Evolutionary conservation across 2,329 filamentous ascomycete species (phyloP), one percentile per base, ranked within the genome.

Genomic region (Pseudocercospora fuligena): DNA sequence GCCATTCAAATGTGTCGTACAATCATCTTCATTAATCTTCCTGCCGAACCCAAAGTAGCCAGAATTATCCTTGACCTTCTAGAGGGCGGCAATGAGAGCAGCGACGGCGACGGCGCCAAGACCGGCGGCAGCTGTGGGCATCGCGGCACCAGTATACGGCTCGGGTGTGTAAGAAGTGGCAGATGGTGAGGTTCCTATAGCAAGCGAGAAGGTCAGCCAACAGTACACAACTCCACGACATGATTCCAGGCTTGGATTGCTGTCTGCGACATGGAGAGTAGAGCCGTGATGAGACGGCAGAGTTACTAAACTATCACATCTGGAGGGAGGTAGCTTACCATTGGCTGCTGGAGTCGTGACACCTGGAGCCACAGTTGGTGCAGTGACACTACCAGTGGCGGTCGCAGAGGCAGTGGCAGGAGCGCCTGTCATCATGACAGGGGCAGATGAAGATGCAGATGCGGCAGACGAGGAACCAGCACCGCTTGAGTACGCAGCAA

Each of bases 81-180:
- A 64, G 23, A 67, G 54, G 33, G 49, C 64, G 57, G 64, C 64
- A 51, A 66, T 57, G 23, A 66, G 43, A 19, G 60, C 64, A 60
- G 54, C 64, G 43, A 63, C 19, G 19, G 64, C 64, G 25, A 66
- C 40, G 8, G 60, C 60, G 56, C 64, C 64, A 21, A 66, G 29
- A 6, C 64, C 64, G 21, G 59, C 60, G n/a, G 58, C 64, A n/a
- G 29, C 56, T 60, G 64, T n/a, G 46, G 60, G 21, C 29, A 58
- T 19, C 1, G 60, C 43, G 49, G 64, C 64, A 56, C 64, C 64
- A 56, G 64, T 66, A 46, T 66, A 66, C 27, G 33, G 51, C 53
- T 63, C 46, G 46, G 64, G 64, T n/a, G 40, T 51, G 25, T 60
- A 66, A 9, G 59, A 62, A 19, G 64, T 59, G 29, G 59, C 64